Evolutionary conservation across 805 yeast genomes (phyloP).

Genomic region (Lipomyces anomalus): DNA sequence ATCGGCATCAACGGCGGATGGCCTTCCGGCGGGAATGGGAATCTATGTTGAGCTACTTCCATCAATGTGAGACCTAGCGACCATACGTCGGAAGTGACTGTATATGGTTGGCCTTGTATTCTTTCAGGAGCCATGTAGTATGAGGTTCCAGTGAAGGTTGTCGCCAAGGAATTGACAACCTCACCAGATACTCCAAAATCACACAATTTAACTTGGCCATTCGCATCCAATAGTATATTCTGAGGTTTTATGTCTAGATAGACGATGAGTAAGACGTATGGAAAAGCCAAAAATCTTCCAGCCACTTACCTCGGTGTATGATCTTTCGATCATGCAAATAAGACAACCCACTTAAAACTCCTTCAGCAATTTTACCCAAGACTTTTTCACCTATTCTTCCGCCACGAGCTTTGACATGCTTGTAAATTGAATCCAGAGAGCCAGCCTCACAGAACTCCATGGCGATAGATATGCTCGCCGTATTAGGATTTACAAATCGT

Average conservation of each 20-base stretch:
- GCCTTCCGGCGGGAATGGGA: slow-evolving; percentile 64
- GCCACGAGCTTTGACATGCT: slow-evolving; percentile 61
- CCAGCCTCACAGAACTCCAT: slow-evolving; percentile 98
- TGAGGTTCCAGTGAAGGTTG: slow-evolving; percentile 95
- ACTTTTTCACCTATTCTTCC: slow-evolving; percentile 92
- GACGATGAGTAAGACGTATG: neutral
- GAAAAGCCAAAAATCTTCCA: neutral
- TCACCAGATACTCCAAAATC: slow-evolving; percentile 97
- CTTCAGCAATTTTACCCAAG: slow-evolving; percentile 81
- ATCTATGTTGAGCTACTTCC: slow-evolving; percentile 89
- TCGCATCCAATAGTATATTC: slow-evolving; percentile 67
- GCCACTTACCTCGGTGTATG: slow-evolving; percentile 63
- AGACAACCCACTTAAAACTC: slow-evolving; percentile 76
- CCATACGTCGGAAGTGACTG: slow-evolving; percentile 96
- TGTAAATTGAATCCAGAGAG: slow-evolving; percentile 86
- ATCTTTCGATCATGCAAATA: slow-evolving; percentile 83
- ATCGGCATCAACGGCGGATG: slow-evolving; percentile 70
- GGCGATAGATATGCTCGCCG: slow-evolving; percentile 80
- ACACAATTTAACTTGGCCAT: slow-evolving; percentile 85
- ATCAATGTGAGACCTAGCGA: slow-evolving; percentile 84
- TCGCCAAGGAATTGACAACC: slow-evolving; percentile 80
- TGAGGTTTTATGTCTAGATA: slow-evolving; percentile 87
- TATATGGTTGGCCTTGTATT: slow-evolving; percentile 90
- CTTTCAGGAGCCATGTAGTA: slow-evolving; percentile 99
- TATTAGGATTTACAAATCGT: slow-evolving; percentile 71